These are phyloP conservation scores for Penicillium parvum DNA, from an alignment of 495 filamentous ascomycete species.

Conservation along the genomic window DNA sequence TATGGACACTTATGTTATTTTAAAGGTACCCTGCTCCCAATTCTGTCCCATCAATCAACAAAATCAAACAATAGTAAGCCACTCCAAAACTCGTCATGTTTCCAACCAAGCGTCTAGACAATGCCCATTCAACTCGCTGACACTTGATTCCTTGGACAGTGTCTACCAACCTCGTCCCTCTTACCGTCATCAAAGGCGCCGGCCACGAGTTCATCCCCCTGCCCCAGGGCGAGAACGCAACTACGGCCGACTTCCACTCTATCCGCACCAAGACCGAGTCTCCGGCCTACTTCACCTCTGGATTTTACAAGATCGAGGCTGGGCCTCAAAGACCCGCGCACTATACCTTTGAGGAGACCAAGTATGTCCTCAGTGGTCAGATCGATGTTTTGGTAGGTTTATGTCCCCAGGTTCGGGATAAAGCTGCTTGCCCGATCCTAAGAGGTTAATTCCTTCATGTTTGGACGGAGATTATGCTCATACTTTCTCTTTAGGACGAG, in stretches of 20 bases:
- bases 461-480: background rate
- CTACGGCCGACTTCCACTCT: conserved; percentile 28
- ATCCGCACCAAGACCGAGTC: conserved; percentile 28
- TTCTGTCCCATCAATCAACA: background rate
- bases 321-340: conserved; percentile 23
- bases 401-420: background rate
- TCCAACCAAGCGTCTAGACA: background rate
- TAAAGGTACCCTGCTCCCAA: background rate
- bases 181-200: conserved; percentile 32
- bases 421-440: background rate
- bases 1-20: background rate
- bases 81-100: background rate
- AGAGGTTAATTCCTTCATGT: background rate
- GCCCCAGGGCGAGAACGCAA: conserved; percentile 28
- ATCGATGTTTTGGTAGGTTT: conserved; percentile 33
- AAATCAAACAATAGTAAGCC: background rate
- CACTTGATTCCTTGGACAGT: conserved; percentile 8
- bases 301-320: conserved; percentile 32
- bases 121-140: background rate
- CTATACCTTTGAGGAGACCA: conserved; percentile 29
- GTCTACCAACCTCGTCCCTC: conserved; percentile 24
- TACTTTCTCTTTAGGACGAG: conserved; percentile 20
- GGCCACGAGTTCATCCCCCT: conserved; percentile 29
- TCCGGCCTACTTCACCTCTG: conserved; percentile 27
- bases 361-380: conserved; percentile 30